Conservation (phyloP, 176 grass and related monocot species). For the Pharus latifolius region DNA sequence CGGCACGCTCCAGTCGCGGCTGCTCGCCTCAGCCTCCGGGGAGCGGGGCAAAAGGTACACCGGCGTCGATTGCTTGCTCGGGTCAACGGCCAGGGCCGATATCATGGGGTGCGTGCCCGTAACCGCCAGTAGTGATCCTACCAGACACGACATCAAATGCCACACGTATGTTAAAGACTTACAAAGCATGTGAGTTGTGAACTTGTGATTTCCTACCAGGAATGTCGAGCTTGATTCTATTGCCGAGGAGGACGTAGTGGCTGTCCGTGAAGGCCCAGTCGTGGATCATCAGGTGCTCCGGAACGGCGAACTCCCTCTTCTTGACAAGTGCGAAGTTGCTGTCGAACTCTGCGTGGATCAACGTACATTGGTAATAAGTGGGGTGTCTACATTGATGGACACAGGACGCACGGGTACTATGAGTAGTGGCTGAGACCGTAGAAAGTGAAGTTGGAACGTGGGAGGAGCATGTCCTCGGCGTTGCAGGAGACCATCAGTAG, state of each 20-base stretch:
- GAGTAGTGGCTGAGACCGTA: constrained; percentile 37
- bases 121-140: constrained; percentile 69
- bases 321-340: constrained; percentile 41
- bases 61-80: constrained; percentile 48
- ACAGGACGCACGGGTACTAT: too few relatives aligned
- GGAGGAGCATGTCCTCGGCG: constrained; percentile 90
- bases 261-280: constrained; percentile 87
- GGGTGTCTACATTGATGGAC: neutral
- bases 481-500: constrained; percentile 80
- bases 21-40: neutral
- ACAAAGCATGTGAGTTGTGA: neutral
- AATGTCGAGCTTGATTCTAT: constrained; percentile 80
- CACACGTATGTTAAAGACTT: neutral
- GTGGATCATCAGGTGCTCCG: constrained; percentile 92
- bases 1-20: constrained; percentile 55
- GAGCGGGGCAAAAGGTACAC: constrained; percentile 82
- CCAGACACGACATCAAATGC: neutral
- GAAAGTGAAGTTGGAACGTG: constrained; percentile 87
- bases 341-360: constrained; percentile 52
- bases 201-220: constrained; percentile 31
- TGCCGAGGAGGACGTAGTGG: constrained; percentile 73
- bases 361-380: neutral
- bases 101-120: constrained; percentile 86
- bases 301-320: constrained; percentile 71
- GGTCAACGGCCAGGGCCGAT: constrained; percentile 57